Evolutionary conservation across 108 stramenopile genomes (phyloP).

Genomic region (Cyclotella distinguenda): DNA sequence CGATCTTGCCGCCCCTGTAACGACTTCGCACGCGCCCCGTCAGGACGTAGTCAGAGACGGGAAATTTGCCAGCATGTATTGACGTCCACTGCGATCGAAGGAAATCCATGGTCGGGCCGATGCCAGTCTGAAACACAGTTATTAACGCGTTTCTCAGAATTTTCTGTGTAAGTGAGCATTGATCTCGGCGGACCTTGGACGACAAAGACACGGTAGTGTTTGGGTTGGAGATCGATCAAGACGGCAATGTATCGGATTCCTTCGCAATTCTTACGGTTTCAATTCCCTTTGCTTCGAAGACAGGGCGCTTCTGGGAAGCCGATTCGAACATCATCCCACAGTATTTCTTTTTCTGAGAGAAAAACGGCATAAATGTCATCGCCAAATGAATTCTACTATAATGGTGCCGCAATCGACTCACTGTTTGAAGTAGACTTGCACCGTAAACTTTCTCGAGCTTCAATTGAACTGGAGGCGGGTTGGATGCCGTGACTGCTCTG

Average conservation of each 20-base stretch:
- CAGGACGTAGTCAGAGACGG: slow-evolving; percentile 84
- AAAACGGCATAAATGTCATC: neutral
- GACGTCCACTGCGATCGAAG: slow-evolving; percentile 76
- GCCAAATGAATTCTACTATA: neutral
- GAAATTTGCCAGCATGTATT: slow-evolving; percentile 72
- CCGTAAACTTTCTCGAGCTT: slow-evolving; percentile 97
- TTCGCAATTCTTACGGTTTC: slow-evolving; percentile 57
- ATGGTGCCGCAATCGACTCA: neutral
- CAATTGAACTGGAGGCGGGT: slow-evolving; percentile 91
- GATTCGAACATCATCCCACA: slow-evolving; percentile 91
- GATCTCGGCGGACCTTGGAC: slow-evolving; percentile 67
- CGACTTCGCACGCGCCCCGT: slow-evolving; percentile 81
- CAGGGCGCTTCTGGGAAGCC: slow-evolving; percentile 60
- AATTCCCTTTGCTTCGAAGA: slow-evolving; percentile 87
- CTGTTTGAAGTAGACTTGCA: slow-evolving; percentile 84
- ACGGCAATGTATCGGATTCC: neutral
- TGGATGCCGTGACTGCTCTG: slow-evolving; percentile 72
- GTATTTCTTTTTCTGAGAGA: slow-evolving; percentile 75
- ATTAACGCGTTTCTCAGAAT: slow-evolving; percentile 74
- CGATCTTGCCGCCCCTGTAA: slow-evolving; percentile 76
- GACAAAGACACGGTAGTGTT: neutral
- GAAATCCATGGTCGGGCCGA: slow-evolving; percentile 61
- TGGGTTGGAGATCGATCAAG: neutral
- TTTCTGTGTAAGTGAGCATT: slow-evolving; percentile 83
- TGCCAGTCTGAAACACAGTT: slow-evolving; percentile 64